Evolutionary conservation across 2,329 filamentous ascomycete species (phyloP).

Genomic region (Ophiocordyceps unilateralis): DNA sequence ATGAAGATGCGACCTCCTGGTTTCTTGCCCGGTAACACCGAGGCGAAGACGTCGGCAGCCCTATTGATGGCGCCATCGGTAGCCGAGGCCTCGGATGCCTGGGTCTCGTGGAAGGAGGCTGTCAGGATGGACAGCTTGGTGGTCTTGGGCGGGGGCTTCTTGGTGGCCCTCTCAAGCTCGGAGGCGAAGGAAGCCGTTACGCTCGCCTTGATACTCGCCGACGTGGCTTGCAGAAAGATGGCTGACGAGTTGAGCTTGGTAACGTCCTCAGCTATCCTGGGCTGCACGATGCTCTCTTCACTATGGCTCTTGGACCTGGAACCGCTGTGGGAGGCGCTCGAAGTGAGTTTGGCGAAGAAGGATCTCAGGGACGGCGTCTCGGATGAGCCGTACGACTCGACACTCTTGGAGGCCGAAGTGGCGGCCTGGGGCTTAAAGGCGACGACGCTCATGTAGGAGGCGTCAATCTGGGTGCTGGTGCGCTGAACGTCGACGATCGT

Average conservation of each 20-base stretch:
- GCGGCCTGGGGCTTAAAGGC: constrained; percentile 55
- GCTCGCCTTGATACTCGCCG: constrained; percentile 63
- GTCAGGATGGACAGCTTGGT: constrained; percentile 80
- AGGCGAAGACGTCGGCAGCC: constrained; percentile 66
- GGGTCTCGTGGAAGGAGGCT: constrained; percentile 71
- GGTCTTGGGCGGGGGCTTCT: constrained; percentile 82
- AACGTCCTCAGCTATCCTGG: constrained; percentile 51
- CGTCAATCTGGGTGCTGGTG: constrained; percentile 83
- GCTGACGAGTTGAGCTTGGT: constrained; percentile 54
- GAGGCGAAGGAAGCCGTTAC: constrained; percentile 56
- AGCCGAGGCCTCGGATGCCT: constrained; percentile 40
- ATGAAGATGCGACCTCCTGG: constrained; percentile 81
- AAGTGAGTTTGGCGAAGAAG: constrained; percentile 67
- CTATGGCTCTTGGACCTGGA: constrained; percentile 37
- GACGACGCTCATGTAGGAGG: constrained; percentile 71
- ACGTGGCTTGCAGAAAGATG: constrained; percentile 79
- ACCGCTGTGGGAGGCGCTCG: constrained; percentile 30
- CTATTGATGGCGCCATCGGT: constrained; percentile 30
- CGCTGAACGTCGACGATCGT: constrained; percentile 64
- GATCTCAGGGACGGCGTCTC: constrained; percentile 48
- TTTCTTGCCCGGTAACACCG: constrained; percentile 75
- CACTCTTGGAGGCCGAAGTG: constrained; percentile 20
- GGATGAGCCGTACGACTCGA: constrained; percentile 30
- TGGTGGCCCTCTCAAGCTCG: constrained; percentile 88
- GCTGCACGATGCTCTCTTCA: constrained; percentile 46